Evolutionary conservation across 805 yeast species (phyloP), one percentile per base, ranked within the genome.

Genomic region (Cyberlindnera americana): DNA sequence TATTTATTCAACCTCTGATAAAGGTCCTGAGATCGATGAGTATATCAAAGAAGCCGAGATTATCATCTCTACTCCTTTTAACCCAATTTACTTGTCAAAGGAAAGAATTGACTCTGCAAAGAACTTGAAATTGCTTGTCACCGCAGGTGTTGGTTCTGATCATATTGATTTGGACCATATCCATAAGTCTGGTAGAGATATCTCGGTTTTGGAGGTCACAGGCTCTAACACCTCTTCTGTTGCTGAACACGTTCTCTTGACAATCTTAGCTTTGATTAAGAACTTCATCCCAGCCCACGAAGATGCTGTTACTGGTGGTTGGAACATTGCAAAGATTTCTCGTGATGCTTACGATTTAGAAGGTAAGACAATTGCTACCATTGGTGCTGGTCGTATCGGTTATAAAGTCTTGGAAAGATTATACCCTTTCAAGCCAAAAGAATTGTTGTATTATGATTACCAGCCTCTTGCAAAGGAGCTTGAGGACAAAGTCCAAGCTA

Each of bases 121-220:
- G 59, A 82, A 81, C 38, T 72, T 84, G 62, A 83, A 82, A 67
- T 57, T 81, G 37, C 67, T 80, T 44, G 70, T 83, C 51, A 84
- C 90, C 35, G 95, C 95, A 9, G 95, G 93, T 52, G 89, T 84
- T 44, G 95, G 95, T 11, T 80, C 88, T 16, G 93, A 84, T 59
- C 93, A 84, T 62, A 70, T 83, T 47, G 91, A 83, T 56, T 70
- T 84, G 53, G 72, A 72, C 50, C 83, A 83, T 52, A 67, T 66
- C 52, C 59, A 65, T 51, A 79, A 86, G 48, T 75, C 78, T 50
- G 78, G 75, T 48, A 66, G 67, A 44, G 73, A 76, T 46, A 75
- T 84, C 54, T 71, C 83, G 14, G 93, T 84, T 15, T 67, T 78
- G 35, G 93, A 84, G 64, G 93, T 84, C 39, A 84, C 95, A 19